Conservation (phyloP, 768 basidiomycete genomes). For the Leccinum arenicola region DNA sequence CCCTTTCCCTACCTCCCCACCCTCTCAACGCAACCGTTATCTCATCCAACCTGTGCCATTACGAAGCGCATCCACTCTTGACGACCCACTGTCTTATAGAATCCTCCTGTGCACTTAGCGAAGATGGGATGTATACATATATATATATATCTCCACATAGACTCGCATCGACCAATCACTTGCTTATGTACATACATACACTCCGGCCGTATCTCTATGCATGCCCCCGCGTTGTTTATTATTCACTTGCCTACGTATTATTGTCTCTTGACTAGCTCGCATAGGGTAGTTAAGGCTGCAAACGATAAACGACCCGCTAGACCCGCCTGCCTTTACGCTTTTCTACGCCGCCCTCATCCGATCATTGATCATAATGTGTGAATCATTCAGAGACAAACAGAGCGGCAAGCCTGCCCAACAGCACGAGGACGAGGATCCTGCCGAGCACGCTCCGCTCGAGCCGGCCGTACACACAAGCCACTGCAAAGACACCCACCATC, state of each 20-base stretch:
- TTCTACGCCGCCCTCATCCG: background rate
- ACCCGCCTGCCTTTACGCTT: background rate
- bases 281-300: too few species aligned
- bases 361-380: background rate
- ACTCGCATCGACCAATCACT: background rate
- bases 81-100: background rate
- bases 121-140: background rate
- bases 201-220: background rate
- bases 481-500: conserved; percentile 16
- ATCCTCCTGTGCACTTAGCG: background rate
- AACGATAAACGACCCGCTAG: background rate
- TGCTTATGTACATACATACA: background rate
- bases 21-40: background rate
- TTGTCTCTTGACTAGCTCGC: background rate
- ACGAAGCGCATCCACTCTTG: background rate
- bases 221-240: background rate
- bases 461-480: conserved; percentile 7
- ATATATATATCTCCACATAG: background rate
- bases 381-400: background rate
- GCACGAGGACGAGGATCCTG: conserved; percentile 10
- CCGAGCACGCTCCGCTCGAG: conserved; percentile 37
- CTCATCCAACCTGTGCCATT: background rate
- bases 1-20: background rate
- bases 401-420: conserved; percentile 2
- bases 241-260: background rate